Base-by-base conservation (phyloP, 768 basidiomycete genomes). In the Amanita phalloides region DNA sequence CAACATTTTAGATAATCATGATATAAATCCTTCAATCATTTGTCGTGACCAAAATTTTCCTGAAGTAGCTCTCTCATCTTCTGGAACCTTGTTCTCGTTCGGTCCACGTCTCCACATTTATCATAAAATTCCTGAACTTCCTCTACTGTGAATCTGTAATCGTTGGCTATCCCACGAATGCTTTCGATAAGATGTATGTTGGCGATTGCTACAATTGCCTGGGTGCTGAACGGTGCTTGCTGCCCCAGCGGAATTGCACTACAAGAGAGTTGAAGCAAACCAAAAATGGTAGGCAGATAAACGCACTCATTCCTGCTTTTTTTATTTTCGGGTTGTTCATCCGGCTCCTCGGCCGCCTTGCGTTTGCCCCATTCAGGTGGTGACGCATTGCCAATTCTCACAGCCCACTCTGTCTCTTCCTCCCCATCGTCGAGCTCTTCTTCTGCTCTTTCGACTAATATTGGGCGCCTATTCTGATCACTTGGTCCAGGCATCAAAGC, bases 41-140 rank as follows among this genome's bases (percentile, higher is more conserved):
- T 57, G 13, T 73, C 64, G 35, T 68, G 64, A 4, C 56, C 45
- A 53, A 78, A 75, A 33, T 60, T 69, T 28, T 64, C 62, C 37
- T 64, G 58, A n/a, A 76, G 63, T 45, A 70, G 53, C 43, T 76
- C 71, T 23, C 87, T 75, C 83, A 89, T 86, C 57, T 64, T 76
- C 57, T 77, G 76, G 61, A 90, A 90, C 30, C 84, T 74, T 21
- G 55, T 64, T 56, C 76, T 74, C 8, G 88, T 88, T 45, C 74
- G 73, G 33, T 71, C 75, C 75, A 87, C 78, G 57, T 88, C 85
- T 11, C 83, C 82, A 53, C 76, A 83, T 55, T 73, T 78, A 59
- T 87, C 82, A 55, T 88, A 88, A 61, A 79, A 86, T 59, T 84
- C 85, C 60, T 83, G 76, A 11, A 90, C 86, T 64, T 90, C 88